Evolutionary conservation across 495 filamentous ascomycete species (phyloP).

Genomic region (Talaromyces nanjingensis): DNA sequence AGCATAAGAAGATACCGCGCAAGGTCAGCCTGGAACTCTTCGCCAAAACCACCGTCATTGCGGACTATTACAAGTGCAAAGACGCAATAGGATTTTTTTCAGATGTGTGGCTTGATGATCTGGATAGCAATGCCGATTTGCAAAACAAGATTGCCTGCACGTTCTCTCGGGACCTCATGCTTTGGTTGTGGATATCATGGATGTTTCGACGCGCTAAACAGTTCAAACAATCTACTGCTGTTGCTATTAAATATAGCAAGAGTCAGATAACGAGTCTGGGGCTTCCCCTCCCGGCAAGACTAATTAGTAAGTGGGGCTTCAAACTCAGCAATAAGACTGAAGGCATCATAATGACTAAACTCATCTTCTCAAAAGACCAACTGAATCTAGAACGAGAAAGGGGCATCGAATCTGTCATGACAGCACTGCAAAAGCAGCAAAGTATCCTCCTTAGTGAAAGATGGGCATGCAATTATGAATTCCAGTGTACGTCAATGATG

Average conservation of each 20-base stretch:
- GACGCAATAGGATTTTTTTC: constrained; percentile 37
- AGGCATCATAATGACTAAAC: not conserved
- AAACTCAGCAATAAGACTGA: no score
- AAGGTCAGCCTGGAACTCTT: constrained; percentile 31
- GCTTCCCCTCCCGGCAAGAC: not conserved
- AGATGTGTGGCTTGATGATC: constrained; percentile 29
- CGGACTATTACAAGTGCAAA: constrained; percentile 39
- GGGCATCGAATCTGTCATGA: not conserved
- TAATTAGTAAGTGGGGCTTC: not conserved
- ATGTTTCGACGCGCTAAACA: constrained; percentile 11
- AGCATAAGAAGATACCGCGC: constrained; percentile 30
- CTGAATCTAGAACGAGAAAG: not conserved
- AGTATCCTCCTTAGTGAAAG: not conserved
- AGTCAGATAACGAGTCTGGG: not conserved
- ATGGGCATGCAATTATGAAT: not conserved
- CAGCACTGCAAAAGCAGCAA: not conserved
- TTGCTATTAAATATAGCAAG: constrained; percentile 2
- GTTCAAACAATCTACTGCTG: constrained; percentile 5
- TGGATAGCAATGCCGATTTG: not conserved
- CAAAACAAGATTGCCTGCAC: no score
- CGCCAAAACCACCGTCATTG: constrained; percentile 37
- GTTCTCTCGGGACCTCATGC: constrained; percentile 13
- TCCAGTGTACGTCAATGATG: constrained; percentile 3
- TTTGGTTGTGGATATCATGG: constrained; percentile 27
- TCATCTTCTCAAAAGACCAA: not conserved